phyloP scores from a whole-genome alignment of 2,329 filamentous ascomycete genomes.

The Tolypocladium paradoxum region DNA sequence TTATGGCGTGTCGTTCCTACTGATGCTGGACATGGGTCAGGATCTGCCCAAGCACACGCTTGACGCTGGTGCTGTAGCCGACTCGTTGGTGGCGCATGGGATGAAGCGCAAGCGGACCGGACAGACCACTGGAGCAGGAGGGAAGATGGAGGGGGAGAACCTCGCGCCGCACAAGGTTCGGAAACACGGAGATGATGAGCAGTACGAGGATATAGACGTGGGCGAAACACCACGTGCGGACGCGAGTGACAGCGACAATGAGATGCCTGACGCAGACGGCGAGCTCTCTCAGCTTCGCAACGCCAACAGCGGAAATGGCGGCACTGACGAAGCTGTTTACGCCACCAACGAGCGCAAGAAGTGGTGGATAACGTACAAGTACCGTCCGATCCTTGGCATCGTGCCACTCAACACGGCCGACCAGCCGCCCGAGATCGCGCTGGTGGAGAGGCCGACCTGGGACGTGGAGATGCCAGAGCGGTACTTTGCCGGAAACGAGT shows the following conservation, averaged over 20 bases:
- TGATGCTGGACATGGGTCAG: conserved; percentile 78
- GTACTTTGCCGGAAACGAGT: conserved; percentile 51
- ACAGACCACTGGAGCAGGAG: conserved; percentile 39
- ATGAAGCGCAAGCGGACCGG: conserved; percentile 45
- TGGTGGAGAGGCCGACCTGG: conserved; percentile 80
- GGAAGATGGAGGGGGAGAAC: conserved; percentile 36
- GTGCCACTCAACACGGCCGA: conserved; percentile 32
- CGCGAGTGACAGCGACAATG: conserved; percentile 25
- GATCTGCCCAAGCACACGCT: conserved; percentile 42
- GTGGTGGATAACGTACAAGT: conserved; percentile 83
- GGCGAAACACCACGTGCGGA: conserved; percentile 26
- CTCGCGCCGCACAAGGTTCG: conserved; percentile 33
- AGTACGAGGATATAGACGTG: conserved; percentile 27
- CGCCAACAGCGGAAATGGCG: conserved; percentile 8
- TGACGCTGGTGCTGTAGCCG: conserved; percentile 21
- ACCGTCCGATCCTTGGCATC: conserved; percentile 79
- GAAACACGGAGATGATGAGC: conserved; percentile 27
- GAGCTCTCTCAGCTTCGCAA: conserved; percentile 24
- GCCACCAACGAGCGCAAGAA: conserved; percentile 20
- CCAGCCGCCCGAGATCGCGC: conserved; percentile 60
- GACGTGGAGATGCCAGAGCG: conserved; percentile 67
- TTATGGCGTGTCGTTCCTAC: conserved; percentile 76
- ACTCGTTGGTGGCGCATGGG: conserved; percentile 15
- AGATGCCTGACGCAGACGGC: conserved; percentile 21
- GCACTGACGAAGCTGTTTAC: conserved; percentile 9